A percentile compares a stretch with the other conserved stretches of the same genome.
phyloP scores from a whole-genome alignment of 176 grass and related monocot species.

The Oryza nivara region DNA sequence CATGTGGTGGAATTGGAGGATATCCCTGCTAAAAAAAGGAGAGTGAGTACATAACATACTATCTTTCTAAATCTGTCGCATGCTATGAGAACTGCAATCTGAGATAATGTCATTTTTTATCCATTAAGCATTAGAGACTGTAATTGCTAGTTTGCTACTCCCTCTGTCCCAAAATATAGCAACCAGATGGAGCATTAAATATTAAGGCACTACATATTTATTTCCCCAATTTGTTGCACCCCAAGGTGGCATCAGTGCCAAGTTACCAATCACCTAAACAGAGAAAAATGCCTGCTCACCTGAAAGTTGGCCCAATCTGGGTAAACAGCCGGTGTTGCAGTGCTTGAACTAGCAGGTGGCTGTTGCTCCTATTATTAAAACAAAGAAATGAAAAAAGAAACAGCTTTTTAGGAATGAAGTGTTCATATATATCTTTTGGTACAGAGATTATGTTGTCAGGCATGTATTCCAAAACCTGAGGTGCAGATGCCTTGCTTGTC shows the following conservation, averaged over 20 bases:
- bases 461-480: slow-evolving; percentile 63
- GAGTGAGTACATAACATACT: slow-evolving; percentile 26
- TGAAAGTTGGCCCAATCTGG: slow-evolving; percentile 92
- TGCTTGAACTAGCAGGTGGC: slow-evolving; percentile 54
- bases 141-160: too few species aligned
- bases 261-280: slow-evolving; percentile 16
- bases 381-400: slow-evolving; percentile 1
- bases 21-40: slow-evolving; percentile 56
- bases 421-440: neutral
- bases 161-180: too few species aligned
- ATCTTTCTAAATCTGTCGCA: neutral
- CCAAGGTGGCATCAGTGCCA: slow-evolving; percentile 2
- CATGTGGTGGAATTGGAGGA: slow-evolving; percentile 87
- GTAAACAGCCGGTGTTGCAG: slow-evolving; percentile 58
- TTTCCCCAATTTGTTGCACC: neutral
- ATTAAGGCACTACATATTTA: slow-evolving; percentile 6
- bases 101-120: neutral
- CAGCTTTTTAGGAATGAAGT: slow-evolving; percentile 4
- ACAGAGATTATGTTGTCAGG: slow-evolving; percentile 16
- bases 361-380: slow-evolving; percentile 71
- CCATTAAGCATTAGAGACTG: neutral
- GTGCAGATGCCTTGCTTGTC: slow-evolving; percentile 58
- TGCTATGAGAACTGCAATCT: neutral
- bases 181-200: neutral
- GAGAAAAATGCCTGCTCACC: slow-evolving; percentile 49